Evolutionary conservation across 352 stramenopile genomes (phyloP).

Genomic region (Pythium myriotylum): DNA sequence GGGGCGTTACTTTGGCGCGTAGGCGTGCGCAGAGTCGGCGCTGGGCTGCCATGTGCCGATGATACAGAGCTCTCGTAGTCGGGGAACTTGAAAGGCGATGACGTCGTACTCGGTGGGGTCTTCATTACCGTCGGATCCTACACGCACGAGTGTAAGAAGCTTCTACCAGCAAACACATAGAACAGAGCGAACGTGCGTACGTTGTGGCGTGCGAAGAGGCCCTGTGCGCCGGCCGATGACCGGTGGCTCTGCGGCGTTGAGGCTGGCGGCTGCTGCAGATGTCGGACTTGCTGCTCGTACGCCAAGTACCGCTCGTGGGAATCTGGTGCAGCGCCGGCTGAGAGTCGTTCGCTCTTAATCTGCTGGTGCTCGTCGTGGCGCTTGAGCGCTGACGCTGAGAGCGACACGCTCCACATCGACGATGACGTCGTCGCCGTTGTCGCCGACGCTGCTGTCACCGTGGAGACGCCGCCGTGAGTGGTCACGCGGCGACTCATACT

Average conservation of each 20-base stretch:
- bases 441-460: background rate
- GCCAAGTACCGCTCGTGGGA: slow-evolving; percentile 25
- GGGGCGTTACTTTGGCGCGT: background rate
- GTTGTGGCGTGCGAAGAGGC: slow-evolving; percentile 25
- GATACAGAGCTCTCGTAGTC: slow-evolving; percentile 26
- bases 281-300: slow-evolving; percentile 20
- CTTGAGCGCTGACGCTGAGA: slow-evolving; percentile 23
- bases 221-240: slow-evolving; percentile 9
- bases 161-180: background rate
- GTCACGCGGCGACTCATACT: slow-evolving; percentile 12
- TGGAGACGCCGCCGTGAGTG: background rate
- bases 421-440: slow-evolving; percentile 2
- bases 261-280: background rate
- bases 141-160: background rate
- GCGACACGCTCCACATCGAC: slow-evolving; percentile 1
- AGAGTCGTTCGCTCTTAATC: slow-evolving; percentile 11
- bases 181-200: slow-evolving; percentile 13
- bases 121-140: slow-evolving; percentile 27
- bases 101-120: slow-evolving; percentile 25
- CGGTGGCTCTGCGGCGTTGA: slow-evolving; percentile 19
- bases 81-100: slow-evolving; percentile 31
- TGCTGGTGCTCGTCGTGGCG: slow-evolving; percentile 20
- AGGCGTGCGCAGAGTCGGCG: slow-evolving; percentile 2
- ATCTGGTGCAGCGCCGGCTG: slow-evolving; percentile 12
- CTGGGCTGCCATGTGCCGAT: slow-evolving; percentile 13